phyloP scores from a whole-genome alignment of 257 asterid species.

The Primulina eburnea region DNA sequence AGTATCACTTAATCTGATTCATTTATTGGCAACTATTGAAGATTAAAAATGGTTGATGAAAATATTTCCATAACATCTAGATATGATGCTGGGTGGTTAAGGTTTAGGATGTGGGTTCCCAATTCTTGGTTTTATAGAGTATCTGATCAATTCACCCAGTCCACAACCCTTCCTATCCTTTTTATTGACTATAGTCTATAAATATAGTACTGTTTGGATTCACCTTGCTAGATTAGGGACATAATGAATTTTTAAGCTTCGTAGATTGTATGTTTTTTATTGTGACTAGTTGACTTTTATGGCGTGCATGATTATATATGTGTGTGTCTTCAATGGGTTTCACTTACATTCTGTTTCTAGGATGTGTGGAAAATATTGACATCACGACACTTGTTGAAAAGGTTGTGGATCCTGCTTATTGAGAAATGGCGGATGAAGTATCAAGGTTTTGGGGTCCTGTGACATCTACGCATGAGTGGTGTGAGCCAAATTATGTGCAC shows the following conservation, averaged over 20 bases:
- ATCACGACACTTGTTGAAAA: constrained; percentile 5
- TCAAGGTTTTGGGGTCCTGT: constrained; percentile 98
- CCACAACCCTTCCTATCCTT: no score
- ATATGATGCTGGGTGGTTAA: not conserved
- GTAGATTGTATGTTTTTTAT: not conserved
- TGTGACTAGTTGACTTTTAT: no score
- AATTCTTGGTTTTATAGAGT: no score
- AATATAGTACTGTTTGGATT: no score
- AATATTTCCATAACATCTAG: not conserved
- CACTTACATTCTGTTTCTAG: constrained; percentile 21
- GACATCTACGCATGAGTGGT: constrained; percentile 93
- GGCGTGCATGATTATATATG: not conserved
- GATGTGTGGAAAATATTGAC: constrained; percentile 21
- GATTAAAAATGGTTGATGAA: not conserved
- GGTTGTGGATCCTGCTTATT: constrained; percentile 18
- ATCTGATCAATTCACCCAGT: no score
- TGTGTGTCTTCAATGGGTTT: not conserved
- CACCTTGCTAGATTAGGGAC: no score
- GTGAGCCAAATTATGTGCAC: constrained; percentile 86
- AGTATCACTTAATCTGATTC: no score
- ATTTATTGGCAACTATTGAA: no score
- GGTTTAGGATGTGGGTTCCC: not conserved
- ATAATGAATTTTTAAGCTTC: no score
- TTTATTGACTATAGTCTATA: no score
- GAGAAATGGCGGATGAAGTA: constrained; percentile 59